These are phyloP conservation scores for Trypanosoma brucei DNA, from an alignment of 208 protist species.

Conservation along the genomic window DNA sequence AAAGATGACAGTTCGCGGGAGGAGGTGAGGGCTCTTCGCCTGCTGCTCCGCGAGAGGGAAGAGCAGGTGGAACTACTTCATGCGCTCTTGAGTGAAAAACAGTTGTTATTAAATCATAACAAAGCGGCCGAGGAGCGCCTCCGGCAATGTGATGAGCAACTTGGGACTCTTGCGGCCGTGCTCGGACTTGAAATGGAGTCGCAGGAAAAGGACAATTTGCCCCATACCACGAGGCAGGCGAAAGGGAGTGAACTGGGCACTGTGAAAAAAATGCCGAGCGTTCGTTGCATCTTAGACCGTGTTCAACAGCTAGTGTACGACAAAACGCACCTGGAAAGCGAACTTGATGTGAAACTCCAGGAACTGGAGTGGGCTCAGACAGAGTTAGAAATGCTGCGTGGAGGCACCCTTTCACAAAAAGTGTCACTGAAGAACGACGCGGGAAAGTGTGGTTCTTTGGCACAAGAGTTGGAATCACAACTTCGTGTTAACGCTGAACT, in stretches of 20 bases:
- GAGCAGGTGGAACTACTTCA: slow-evolving; percentile 13
- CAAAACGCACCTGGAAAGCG: slow-evolving; percentile 9
- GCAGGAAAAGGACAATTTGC: neutral
- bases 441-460: neutral
- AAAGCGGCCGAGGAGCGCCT: slow-evolving; percentile 6
- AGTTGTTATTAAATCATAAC: slow-evolving; percentile 11
- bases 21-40: slow-evolving; percentile 5
- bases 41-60: slow-evolving; percentile 13
- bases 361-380: neutral
- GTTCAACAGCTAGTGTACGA: slow-evolving; percentile 15
- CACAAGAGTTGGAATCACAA: neutral
- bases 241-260: neutral
- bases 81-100: slow-evolving; percentile 18
- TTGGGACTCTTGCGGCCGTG: slow-evolving; percentile 3
- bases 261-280: neutral
- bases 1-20: neutral
- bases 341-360: slow-evolving; percentile 6
- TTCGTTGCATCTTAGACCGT: slow-evolving; percentile 11
- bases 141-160: slow-evolving; percentile 12
- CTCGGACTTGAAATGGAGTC: neutral
- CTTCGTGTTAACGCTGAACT: neutral
- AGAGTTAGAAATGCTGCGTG: slow-evolving; percentile 5
- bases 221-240: neutral
- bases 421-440: neutral
- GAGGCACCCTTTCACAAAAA: neutral